Percentiles rank a stretch among this genome's conserved stretches.
Conservation (phyloP, 1,284 basidiomycete species). For the Leccinum glutinopallens region DNA sequence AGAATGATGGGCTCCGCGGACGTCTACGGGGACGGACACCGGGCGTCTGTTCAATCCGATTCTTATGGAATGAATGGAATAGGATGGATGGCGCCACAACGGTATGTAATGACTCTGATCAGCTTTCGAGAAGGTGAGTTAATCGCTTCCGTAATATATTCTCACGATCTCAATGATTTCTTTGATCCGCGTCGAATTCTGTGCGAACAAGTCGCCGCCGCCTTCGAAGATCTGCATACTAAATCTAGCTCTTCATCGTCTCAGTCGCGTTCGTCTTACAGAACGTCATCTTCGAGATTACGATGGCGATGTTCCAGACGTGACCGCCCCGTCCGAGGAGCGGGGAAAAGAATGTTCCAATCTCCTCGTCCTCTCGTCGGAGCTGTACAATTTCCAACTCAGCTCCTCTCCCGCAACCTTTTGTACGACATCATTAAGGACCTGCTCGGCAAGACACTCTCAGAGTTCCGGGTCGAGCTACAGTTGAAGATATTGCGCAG, state of each 20-base stretch:
- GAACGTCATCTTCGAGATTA: slow-evolving; percentile 54
- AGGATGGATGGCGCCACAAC: background rate
- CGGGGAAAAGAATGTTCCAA: slow-evolving; percentile 66
- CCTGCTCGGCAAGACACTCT: too few species aligned
- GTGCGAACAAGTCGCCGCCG: slow-evolving; percentile 42
- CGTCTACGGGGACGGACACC: background rate
- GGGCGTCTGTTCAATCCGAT: background rate
- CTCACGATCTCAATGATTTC: too few species aligned
- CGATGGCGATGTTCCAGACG: slow-evolving; percentile 21
- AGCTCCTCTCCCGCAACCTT: too few species aligned
- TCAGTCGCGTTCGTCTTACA: slow-evolving; percentile 82
- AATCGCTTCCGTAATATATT: too few species aligned
- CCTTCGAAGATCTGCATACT: background rate
- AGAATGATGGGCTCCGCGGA: background rate
- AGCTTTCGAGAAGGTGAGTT: too few species aligned
- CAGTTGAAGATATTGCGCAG: too few species aligned
- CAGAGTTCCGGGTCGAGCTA: too few species aligned
- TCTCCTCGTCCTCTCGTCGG: too few species aligned
- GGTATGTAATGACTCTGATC: background rate
- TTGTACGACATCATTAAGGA: too few species aligned
- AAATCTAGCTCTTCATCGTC: slow-evolving; percentile 2
- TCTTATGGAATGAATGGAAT: background rate
- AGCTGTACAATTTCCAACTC: too few species aligned
- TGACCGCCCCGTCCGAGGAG: slow-evolving; percentile 30
- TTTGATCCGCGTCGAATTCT: slow-evolving; percentile 84